Evolutionary conservation across 2,329 filamentous ascomycete species (phyloP), one percentile per base, ranked within the genome.

Genomic region (Fusarium ambrosium): DNA sequence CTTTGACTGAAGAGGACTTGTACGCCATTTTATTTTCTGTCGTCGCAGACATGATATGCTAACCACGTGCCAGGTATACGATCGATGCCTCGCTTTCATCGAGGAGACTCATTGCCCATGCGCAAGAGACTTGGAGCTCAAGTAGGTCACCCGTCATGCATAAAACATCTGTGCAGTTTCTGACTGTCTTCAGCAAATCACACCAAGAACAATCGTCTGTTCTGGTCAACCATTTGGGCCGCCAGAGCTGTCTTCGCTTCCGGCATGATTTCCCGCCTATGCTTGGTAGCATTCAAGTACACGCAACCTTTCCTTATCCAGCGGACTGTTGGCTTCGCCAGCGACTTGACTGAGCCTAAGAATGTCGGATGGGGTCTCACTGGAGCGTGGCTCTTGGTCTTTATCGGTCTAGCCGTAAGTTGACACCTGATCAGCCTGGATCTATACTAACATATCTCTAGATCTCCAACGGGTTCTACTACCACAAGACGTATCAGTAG

Each of bases 401-500:
- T 56, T 8, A 55, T 68, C n/a, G 66, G 66, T 11, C 36, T 69
- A 4, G 66, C 66, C 10, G 66, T 69, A 11, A 6, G 66, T 59
- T 39, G 2, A 34, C n/a, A 27, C 16, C 2, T 27, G 14, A 2
- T 10, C 4, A 11, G 16, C 16, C 20, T 24, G 14, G 3, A 20
- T 10, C 14, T 22, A 10, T 3, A 11, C 8, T 37, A 18, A 58
- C 32, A 11, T n/a, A 18, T 16, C 48, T 29, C 27, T 13, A 69
- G 66, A 69, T 69, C 24, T 43, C 64, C 7, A 69, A 69, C 2
- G 55, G 43, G 5, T 68, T 68, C 20, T 69, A 68, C 16, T 68
- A 65, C 29, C 66, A 69, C n/a, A 62, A 55, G 64, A 69, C 66
- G 9, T 68, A 69, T 13, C 64, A 62, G 66, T 69, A 24, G 36